Base-by-base conservation (phyloP, 2,329 filamentous ascomycete species). In the Pseudocercospora crystallina region DNA sequence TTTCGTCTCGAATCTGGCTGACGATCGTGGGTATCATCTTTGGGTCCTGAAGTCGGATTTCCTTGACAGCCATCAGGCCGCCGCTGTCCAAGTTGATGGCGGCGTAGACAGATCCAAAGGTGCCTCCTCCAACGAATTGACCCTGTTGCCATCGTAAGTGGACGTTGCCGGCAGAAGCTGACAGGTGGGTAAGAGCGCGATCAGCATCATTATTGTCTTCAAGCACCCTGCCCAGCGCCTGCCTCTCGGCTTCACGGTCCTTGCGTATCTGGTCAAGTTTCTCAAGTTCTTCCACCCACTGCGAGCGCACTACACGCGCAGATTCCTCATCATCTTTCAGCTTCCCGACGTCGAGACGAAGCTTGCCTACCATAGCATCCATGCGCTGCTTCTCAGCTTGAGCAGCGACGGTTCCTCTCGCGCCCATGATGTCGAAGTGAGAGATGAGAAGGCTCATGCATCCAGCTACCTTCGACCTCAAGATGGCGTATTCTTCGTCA, bases 341-440 rank as follows among this genome's bases (percentile, higher is more conserved):
- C 45, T 79, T 77, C 64, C 88, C 89, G 64, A 91, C 84, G 65
- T 95, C 90, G 57, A 94, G 78, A 57, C 86, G 81, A 64, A 87
- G 54, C 64, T 90, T 87, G 26, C 86, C 85, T 46, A 87, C 82
- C 53, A 90, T 76, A 26, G 89, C 86, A 63, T 96, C 92, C 59
- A 91, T 80, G 37, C 89, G 82, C 66, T 95, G 89, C 69, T 90
- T 91, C 72, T 99, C 94, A 2, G 90, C 90, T 71, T 96, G 90
- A 4, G 94, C 94, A 9, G 94, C 94, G 56, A 96, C 80, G 36
- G 86, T 96, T 5, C 91, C 96, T 64, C 92, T 84, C 20, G 94
- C 94, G 17, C 94, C 94, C 87, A 99, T 96, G 71, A 99, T 97
- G 70, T 99, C 94, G 64, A 99, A 99, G 71, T 99, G 94, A 8